phyloP scores from a whole-genome alignment of 305 asterid species.

The Ajuga reptans region DNA sequence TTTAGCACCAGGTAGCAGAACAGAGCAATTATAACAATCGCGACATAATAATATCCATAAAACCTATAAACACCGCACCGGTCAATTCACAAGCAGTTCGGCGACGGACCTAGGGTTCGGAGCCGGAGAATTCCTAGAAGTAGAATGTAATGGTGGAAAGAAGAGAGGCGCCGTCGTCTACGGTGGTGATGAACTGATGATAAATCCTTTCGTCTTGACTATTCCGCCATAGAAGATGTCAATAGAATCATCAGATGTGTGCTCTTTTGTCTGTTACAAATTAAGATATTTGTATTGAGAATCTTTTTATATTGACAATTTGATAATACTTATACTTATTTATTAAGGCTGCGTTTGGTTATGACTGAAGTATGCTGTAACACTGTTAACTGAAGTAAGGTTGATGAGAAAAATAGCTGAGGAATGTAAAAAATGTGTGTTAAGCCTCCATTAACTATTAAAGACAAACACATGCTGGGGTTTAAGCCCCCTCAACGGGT shows the following conservation, averaged over 20 bases:
- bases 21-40: neutral
- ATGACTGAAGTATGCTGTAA: too few species aligned
- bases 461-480: too few species aligned
- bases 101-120: constrained; percentile 46
- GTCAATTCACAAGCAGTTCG: neutral
- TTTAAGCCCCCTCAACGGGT: too few species aligned
- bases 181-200: constrained; percentile 3
- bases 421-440: too few species aligned
- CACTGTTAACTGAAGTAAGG: too few species aligned
- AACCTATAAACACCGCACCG: neutral
- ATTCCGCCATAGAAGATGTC: constrained; percentile 33
- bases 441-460: too few species aligned
- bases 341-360: too few species aligned
- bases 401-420: too few species aligned
- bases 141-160: neutral
- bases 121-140: constrained; percentile 21
- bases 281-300: neutral
- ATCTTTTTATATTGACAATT: neutral
- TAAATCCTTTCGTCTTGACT: constrained; percentile 12
- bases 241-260: constrained; percentile 17
- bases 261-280: constrained; percentile 13
- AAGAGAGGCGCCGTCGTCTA: constrained; percentile 17
- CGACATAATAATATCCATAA: neutral
- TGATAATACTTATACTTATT: neutral
- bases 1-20: neutral